Evolutionary conservation across 2,329 filamentous ascomycete genomes (phyloP).

Genomic region (Xylariaceae sp.): DNA sequence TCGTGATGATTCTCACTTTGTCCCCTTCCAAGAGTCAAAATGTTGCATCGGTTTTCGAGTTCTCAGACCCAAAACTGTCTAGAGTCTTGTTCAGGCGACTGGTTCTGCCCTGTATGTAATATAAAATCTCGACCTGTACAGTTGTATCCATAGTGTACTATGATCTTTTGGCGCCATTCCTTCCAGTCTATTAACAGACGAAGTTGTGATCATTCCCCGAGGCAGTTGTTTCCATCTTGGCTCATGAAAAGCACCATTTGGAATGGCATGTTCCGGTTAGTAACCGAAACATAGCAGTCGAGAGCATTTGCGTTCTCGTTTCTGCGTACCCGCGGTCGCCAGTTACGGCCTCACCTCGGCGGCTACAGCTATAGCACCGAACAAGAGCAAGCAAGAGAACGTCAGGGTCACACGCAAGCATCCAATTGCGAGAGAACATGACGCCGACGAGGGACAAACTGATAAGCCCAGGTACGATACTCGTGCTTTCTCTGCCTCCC

Average conservation of each 20-base stretch:
- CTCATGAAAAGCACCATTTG: background rate
- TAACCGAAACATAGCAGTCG: slow-evolving; percentile 17
- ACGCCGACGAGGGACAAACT: slow-evolving; percentile 8
- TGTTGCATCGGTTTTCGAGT: background rate
- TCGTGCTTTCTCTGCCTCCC: background rate
- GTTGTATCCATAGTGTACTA: background rate
- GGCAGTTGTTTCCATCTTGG: background rate
- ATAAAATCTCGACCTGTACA: slow-evolving; percentile 1
- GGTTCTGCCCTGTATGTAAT: background rate
- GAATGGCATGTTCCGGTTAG: slow-evolving; percentile 6
- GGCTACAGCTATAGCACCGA: slow-evolving; percentile 3
- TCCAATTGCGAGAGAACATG: background rate
- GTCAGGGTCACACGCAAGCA: slow-evolving; percentile 11
- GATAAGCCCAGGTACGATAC: background rate
- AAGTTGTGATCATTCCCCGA: background rate
- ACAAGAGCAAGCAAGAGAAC: slow-evolving; percentile 4
- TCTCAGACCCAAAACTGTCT: background rate
- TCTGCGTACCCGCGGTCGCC: slow-evolving; percentile 2
- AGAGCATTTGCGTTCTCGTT: slow-evolving; percentile 1
- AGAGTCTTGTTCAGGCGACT: background rate
- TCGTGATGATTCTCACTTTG: background rate
- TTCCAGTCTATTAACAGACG: background rate
- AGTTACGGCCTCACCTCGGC: slow-evolving; percentile 29
- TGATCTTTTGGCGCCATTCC: background rate
- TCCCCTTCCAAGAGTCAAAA: background rate